Base-by-base conservation (phyloP, 352 stramenopile species). In the Globisporangium sylvaticum region DNA sequence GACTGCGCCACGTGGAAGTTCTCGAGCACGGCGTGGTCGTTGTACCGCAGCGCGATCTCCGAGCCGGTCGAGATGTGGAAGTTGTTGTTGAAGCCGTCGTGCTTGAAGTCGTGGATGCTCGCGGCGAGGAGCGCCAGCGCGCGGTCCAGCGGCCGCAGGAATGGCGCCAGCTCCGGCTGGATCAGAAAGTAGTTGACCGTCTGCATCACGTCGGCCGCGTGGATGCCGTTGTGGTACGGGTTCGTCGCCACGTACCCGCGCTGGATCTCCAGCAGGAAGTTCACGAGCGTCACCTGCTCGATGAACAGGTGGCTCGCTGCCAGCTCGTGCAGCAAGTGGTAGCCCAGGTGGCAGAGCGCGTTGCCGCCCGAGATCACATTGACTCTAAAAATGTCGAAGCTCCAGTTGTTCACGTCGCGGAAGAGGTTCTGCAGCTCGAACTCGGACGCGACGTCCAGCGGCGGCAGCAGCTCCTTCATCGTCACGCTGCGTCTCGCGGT, bases 51-150 rank as follows among this genome's bases (percentile, higher is more conserved):
- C 7, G 91, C 88, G 32, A 97, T 90, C 68, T 96, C 88, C 3
- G 87, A 95, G 12, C 83, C 84, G 8, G 87, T 91, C 20, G 78
- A 89, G 58, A 97, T 94, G 68, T 96, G 88, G 53, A 97, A 96
- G 32, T 82, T 88, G 69, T 97, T 96, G 73, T 95, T 97, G 62
- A 94, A 94, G 8, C 90, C 90, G 55, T 95, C 88, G 68, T 97
- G 90, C 73, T 89, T 93, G 68, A 95, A 96, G 62, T 97, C 90
- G 70, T 97, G 90, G 54, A 97, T 90, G 4, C 77, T 84, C 4
- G 90, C 90, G 3, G 87, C 81, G 50, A 97, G 75, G 24, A 97
- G 72, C 18, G 89, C 74, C 1, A 93, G 72, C 29, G 78, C 84
- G n/a, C 83, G 77, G 66, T 95, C 87, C 0, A 94, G 70, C 7